phyloP scores from a whole-genome alignment of 2,329 filamentous ascomycete species.

The Bipolaris zeicola region DNA sequence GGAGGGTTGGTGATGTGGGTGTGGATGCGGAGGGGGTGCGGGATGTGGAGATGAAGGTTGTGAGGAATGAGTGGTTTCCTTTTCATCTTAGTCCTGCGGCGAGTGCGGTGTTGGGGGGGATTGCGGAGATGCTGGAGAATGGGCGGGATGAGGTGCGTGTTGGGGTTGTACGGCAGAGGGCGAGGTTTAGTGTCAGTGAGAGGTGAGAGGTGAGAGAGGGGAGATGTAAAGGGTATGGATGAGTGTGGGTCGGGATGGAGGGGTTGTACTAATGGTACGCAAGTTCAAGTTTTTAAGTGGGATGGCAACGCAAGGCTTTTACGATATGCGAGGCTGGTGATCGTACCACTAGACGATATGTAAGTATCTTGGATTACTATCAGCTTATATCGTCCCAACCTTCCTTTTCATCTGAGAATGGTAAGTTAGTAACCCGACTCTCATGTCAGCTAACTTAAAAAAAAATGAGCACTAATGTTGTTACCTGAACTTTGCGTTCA shows the following conservation, averaged over 20 bases:
- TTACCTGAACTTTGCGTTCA: too few species aligned
- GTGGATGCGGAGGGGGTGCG: neutral
- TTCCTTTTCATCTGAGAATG: too few species aligned
- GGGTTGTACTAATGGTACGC: too few species aligned
- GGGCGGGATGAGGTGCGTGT: neutral
- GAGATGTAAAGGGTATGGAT: neutral
- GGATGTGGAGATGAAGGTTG: conserved; percentile 1
- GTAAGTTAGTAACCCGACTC: too few species aligned
- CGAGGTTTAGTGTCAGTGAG: neutral
- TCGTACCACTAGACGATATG: too few species aligned
- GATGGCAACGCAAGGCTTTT: neutral
- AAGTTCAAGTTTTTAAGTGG: too few species aligned
- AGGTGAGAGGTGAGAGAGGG: too few species aligned
- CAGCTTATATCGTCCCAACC: too few species aligned
- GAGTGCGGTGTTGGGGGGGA: neutral
- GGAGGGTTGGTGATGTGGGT: neutral
- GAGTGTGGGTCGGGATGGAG: too few species aligned
- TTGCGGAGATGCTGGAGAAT: neutral
- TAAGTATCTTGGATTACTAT: too few species aligned
- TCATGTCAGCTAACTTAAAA: too few species aligned
- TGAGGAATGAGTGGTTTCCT: neutral
- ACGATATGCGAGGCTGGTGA: neutral
- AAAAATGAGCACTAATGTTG: too few species aligned
- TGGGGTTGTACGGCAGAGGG: neutral
- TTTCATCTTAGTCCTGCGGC: neutral